These are phyloP conservation scores for Waitea zeae DNA, from an alignment of 1,284 basidiomycete genomes.

Conservation along the genomic window DNA sequence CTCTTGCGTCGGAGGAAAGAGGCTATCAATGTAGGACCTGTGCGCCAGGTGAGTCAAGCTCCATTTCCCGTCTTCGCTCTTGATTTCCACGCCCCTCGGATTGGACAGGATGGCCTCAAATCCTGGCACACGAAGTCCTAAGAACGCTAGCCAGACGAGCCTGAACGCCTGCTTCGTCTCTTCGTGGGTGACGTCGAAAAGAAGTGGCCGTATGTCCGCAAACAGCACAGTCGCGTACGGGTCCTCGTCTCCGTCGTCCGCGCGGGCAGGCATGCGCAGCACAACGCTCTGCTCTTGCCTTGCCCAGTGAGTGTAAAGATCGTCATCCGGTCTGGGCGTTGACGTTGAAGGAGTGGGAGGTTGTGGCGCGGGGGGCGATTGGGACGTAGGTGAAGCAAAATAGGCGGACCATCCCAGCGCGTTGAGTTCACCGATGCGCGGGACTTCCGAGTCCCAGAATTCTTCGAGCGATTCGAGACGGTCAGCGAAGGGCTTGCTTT, in stretches of 20 bases:
- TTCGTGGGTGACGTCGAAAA: constrained; percentile 38
- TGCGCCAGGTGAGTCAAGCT: constrained; percentile 24
- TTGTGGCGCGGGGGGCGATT: constrained; percentile 11
- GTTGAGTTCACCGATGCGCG: constrained; percentile 41
- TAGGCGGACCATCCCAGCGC: constrained; percentile 46
- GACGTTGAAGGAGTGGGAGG: constrained; percentile 16
- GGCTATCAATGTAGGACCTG: constrained; percentile 22
- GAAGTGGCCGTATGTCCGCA: constrained; percentile 56
- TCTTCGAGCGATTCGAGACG: constrained; percentile 44
- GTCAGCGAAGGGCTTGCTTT: constrained; percentile 20
- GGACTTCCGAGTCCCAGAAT: constrained; percentile 62
- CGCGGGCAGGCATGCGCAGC: constrained; percentile 35
- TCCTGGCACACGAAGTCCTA: constrained; percentile 63
- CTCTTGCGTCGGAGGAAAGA: constrained; percentile 27
- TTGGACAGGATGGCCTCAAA: too few relatives aligned
- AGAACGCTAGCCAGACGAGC: constrained; percentile 58
- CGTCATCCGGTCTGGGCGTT: constrained; percentile 35
- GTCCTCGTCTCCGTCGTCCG: constrained; percentile 34
- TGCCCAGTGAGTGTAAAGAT: constrained; percentile 46
- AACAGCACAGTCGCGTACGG: constrained; percentile 72
- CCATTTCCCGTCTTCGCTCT: constrained; percentile 56
- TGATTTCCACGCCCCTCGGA: too few relatives aligned
- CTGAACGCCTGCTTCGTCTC: constrained; percentile 48
- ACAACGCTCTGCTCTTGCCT: constrained; percentile 37
- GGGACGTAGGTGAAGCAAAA: constrained; percentile 26